Evolutionary conservation across 345 rosid species (phyloP).

Genomic region (Salix purpurea): DNA sequence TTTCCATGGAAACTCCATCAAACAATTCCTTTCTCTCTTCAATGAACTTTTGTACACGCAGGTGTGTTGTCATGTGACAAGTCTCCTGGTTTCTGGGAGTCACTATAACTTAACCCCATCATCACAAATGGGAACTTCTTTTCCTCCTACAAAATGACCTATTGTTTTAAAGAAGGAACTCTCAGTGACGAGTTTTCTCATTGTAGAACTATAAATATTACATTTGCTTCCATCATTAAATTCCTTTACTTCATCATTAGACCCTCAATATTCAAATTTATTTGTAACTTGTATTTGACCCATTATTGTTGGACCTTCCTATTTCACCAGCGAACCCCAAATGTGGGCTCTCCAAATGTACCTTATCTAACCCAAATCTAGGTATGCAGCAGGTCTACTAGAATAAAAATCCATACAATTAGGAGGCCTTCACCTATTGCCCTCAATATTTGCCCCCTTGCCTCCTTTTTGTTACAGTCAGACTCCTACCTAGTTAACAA

Average conservation of each 20-base stretch:
- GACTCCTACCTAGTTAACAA: too few relatives aligned
- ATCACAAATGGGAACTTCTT: constrained; percentile 26
- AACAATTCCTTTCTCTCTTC: constrained; percentile 44
- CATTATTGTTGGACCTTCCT: constrained; percentile 8
- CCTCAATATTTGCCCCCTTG: too few relatives aligned
- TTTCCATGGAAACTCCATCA: constrained; percentile 42
- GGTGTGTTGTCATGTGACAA: constrained; percentile 67
- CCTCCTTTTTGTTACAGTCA: too few relatives aligned
- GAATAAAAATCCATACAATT: too few relatives aligned
- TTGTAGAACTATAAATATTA: constrained; percentile 35
- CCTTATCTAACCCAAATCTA: too few relatives aligned
- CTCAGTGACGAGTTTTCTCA: constrained; percentile 58
- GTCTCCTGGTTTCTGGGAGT: constrained; percentile 90
- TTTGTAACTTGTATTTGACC: constrained; percentile 23
- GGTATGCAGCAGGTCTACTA: too few relatives aligned
- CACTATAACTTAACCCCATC: constrained; percentile 64
- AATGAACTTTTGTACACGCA: constrained; percentile 66
- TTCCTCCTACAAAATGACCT: constrained; percentile 21
- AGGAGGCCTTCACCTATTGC: too few relatives aligned
- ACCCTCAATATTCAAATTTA: constrained; percentile 25
- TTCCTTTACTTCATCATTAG: constrained; percentile 24
- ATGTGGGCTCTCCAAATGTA: too few relatives aligned
- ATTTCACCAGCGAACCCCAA: too few relatives aligned
- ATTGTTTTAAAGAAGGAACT: constrained; percentile 29
- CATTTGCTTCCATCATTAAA: constrained; percentile 23